These are phyloP conservation scores for Suillus weaverae DNA, from an alignment of 768 basidiomycete genomes.

Conservation along the genomic window DNA sequence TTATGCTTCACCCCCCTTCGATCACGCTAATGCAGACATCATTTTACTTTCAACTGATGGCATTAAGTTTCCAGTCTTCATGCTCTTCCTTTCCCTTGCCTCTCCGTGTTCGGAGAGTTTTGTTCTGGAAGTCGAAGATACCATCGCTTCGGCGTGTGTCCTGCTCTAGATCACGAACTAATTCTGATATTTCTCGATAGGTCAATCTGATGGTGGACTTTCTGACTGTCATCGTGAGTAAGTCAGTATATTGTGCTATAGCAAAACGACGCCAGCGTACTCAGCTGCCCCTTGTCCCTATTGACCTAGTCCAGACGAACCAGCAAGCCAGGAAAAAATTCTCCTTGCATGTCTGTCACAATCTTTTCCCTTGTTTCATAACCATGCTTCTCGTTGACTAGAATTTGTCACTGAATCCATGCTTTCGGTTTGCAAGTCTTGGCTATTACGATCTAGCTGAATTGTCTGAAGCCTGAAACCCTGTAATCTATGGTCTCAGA, in stretches of 20 bases:
- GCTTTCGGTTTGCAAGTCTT: background rate
- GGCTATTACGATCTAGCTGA: background rate
- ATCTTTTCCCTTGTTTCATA: background rate
- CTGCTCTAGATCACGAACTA: background rate
- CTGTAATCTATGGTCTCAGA: background rate
- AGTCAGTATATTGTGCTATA: background rate
- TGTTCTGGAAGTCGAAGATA: constrained; percentile 16
- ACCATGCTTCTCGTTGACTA: background rate
- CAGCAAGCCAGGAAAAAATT: background rate
- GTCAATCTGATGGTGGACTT: constrained; percentile 12
- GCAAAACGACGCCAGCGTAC: no score
- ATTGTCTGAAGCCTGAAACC: background rate
- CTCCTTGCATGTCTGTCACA: background rate
- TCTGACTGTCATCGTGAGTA: background rate
- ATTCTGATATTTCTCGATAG: constrained; percentile 3
- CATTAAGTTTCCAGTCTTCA: constrained; percentile 33
- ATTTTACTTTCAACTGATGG: constrained; percentile 28
- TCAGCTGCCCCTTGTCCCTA: background rate
- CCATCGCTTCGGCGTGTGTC: constrained; percentile 12
- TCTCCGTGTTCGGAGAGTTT: constrained; percentile 31
- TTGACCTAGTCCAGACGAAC: background rate
- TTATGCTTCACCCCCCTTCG: no score
- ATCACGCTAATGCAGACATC: constrained; percentile 23
- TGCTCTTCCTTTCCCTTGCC: constrained; percentile 31
- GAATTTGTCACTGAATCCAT: background rate